Percentiles rank a stretch among this genome's conserved stretches.
Evolutionary conservation across 345 rosid species (phyloP).

Genomic region (Orychophragmus violaceus): DNA sequence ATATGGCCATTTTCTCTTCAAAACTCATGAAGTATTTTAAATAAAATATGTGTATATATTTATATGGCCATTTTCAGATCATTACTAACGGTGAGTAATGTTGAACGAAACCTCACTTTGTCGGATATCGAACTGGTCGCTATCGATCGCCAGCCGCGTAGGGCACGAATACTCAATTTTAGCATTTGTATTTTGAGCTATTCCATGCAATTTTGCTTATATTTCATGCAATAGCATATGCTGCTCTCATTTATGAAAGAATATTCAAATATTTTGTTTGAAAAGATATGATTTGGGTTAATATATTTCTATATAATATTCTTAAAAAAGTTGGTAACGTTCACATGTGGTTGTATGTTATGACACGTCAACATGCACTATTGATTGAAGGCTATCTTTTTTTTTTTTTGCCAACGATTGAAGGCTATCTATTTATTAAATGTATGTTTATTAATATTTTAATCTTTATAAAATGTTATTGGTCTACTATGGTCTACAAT

Average conservation of each 20-base stretch:
- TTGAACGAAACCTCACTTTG: background rate
- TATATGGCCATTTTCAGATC: background rate
- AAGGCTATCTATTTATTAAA: background rate
- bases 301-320: background rate
- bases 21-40: no score
- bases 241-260: conserved; percentile 4
- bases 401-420: no score
- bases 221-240: conserved; percentile 10
- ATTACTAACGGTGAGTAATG: background rate
- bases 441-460: background rate
- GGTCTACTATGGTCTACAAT: background rate
- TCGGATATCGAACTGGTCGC: conserved; percentile 13
- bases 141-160: conserved; percentile 10
- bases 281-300: background rate
- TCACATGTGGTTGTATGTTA: conserved; percentile 1
- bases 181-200: background rate
- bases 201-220: background rate
- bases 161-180: conserved; percentile 11
- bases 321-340: background rate
- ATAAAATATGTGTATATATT: no score
- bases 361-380: background rate
- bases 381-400: background rate
- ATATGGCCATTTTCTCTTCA: background rate
- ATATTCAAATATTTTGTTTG: background rate
- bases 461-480: background rate